Base-by-base conservation (phyloP, 2,329 filamentous ascomycete genomes). In the Clonostachys byssicola region DNA sequence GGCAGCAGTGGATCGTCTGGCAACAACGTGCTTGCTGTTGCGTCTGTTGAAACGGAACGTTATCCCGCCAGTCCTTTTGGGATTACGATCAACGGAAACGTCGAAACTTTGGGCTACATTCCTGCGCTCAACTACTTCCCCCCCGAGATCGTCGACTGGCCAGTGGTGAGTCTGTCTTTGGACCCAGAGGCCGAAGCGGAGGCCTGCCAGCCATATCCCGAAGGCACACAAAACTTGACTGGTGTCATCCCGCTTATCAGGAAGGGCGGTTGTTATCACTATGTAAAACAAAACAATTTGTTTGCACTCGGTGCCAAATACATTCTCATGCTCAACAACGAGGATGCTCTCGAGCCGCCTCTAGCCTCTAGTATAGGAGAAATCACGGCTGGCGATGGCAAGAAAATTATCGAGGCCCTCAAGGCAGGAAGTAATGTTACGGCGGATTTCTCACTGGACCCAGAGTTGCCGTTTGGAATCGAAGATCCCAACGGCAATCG, bases 1-100 rank as follows among this genome's bases (percentile, higher is more conserved):
- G 48, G 39, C 6, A 52, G 60, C 39, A 64, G 60, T 6, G 72
- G 70, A 5, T 63, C 71, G 2, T 65, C 68, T 8, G 71, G 68
- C 5, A 61, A 60, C 30, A 61, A 67, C 14, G 69, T 71, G 5
- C 63, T 73, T 10, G 62, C 70, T 5, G 65, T 75, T 23, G 73
- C 71, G 16, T 73, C 73, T 0, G 58, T 74, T 35, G 56, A 59
- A 14, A 61, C 58, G 5, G 58, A 62, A 17, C 47, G 58, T 33
- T 53, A 58, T 41, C 59, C 63, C 6, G 58, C 58, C 16, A 55
- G 55, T 23, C 56, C 54, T 7, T 64, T 30, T 10, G 9, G 61
- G 30, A 56, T 60, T 7, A 62, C 59, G 13, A 65, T 56, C 8
- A 67, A 56, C 18, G 52, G 56, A 23, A 57, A 2, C 9, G 35